phyloP scores from a whole-genome alignment of 2,329 filamentous ascomycete species.

The Ophiostoma ips region DNA sequence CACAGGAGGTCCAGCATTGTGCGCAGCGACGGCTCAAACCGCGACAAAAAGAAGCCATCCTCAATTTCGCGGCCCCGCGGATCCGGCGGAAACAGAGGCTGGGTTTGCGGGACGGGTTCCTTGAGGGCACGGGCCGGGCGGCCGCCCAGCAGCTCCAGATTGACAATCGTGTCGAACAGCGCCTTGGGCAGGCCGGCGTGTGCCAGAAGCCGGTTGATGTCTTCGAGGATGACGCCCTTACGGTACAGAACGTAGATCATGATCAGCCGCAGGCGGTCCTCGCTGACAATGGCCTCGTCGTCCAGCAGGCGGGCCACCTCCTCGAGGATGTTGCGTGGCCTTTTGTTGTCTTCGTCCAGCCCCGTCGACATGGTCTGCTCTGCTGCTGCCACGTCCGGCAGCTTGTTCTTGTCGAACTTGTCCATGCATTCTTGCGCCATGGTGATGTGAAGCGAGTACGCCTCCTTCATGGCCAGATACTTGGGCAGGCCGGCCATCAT shows the following conservation, averaged over 20 bases:
- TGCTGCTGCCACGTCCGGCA: conserved; percentile 72
- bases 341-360: conserved; percentile 80
- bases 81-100: conserved; percentile 61
- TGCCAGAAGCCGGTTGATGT: conserved; percentile 69
- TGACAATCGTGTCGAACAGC: conserved; percentile 59
- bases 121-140: conserved; percentile 56
- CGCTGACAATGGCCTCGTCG: conserved; percentile 55
- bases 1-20: conserved; percentile 65
- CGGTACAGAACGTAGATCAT: conserved; percentile 76
- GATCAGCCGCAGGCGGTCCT: conserved; percentile 73
- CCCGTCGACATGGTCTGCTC: conserved; percentile 90
- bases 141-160: conserved; percentile 70
- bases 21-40: conserved; percentile 72
- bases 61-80: conserved; percentile 27
- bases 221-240: conserved; percentile 70
- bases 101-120: conserved; percentile 52
- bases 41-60: conserved; percentile 75
- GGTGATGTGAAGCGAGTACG: conserved; percentile 83
- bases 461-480: conserved; percentile 90
- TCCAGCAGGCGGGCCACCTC: conserved; percentile 80
- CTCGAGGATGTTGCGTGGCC: conserved; percentile 78
- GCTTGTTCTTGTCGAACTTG: conserved; percentile 69
- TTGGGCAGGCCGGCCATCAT: conserved; percentile 93
- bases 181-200: conserved; percentile 67
- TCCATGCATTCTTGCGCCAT: conserved; percentile 99